Base-by-base conservation (phyloP, 1,139 yeast species). In the Scheffersomyces illinoinensis region DNA sequence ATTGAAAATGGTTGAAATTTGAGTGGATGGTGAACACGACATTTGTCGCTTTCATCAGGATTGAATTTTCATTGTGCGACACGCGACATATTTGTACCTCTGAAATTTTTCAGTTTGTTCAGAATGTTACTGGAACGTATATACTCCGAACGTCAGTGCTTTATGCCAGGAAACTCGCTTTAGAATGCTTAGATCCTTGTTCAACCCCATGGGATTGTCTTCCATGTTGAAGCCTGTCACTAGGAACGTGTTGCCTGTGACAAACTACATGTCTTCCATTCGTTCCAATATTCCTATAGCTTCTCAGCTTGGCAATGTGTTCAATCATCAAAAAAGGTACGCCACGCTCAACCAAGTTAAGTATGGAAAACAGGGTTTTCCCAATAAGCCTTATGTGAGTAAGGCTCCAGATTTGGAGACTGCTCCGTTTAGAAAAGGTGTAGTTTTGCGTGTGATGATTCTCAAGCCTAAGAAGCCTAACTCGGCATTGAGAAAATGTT, bases 391-490 rank as follows among this genome's bases (percentile, higher is more conserved):
- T 54, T 73, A 70, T 62, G 69, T 67, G 8, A 73, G 89, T 2
- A 86, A 85, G 66, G 84, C 98, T 0, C 98, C 98, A 10, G 96
- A 91, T 76, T 83, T 95, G 63, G 88, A 88, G n/a, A 75, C 75
- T 18, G 85, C 89, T 65, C 98, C 98, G 0, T 90, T 92, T 70
- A 87, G 88, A 67, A 92, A 93, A 68, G 99, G 98, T 46, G 98
- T 95, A 4, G 97, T 95, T n/a, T 80, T 93, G 59, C 85, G 97
- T 72, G 97, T 93, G 33, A 91, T 93, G 95, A 91, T 93, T 62
- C 83, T 93, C 66, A 95, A 95, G 75, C 99, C 99, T 54, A 95
- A 95, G 81, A 96, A 96, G 73, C 99, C 99, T 54, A 96, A 96
- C 78, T 95, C 98, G 54, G 98, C 99, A 19, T 95, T 93, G 76